Percentiles rank a stretch among this genome's conserved stretches.
Evolutionary conservation across 169 alveolate species (phyloP).

Genomic region (Theileria equi): DNA sequence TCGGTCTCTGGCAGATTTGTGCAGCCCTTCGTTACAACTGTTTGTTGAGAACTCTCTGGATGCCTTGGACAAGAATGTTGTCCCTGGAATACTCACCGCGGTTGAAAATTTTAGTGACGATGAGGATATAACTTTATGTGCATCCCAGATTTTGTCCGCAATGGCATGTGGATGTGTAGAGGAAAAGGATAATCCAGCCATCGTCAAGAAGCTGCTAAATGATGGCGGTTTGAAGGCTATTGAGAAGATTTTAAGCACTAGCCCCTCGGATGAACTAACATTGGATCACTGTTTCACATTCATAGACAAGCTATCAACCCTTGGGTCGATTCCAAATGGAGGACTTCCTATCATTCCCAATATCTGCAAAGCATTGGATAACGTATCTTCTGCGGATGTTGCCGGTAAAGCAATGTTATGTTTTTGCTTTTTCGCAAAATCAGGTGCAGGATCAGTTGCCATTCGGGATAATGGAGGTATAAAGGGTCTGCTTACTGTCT

Average conservation of each 20-base stretch:
- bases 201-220: slow-evolving; percentile 58
- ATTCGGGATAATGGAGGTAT: slow-evolving; percentile 29
- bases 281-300: slow-evolving; percentile 76
- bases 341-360: slow-evolving; percentile 38
- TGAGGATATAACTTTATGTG: slow-evolving; percentile 82
- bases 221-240: slow-evolving; percentile 80
- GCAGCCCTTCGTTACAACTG: slow-evolving; percentile 84
- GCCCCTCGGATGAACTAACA: slow-evolving; percentile 78
- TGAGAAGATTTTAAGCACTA: slow-evolving; percentile 71
- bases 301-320: slow-evolving; percentile 69
- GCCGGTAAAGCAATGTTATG: slow-evolving; percentile 47
- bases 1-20: slow-evolving; percentile 87
- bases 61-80: slow-evolving; percentile 83
- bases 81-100: slow-evolving; percentile 82
- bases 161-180: slow-evolving; percentile 83
- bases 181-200: slow-evolving; percentile 70
- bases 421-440: slow-evolving; percentile 9
- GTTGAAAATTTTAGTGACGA: slow-evolving; percentile 85
- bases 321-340: slow-evolving; percentile 28
- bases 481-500: slow-evolving; percentile 40
- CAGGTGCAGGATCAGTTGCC: slow-evolving; percentile 26
- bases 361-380: slow-evolving; percentile 30
- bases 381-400: slow-evolving; percentile 14
- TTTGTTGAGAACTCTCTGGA: slow-evolving; percentile 87
- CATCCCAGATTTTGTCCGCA: slow-evolving; percentile 80